Evolutionary conservation across 2,329 filamentous ascomycete genomes (phyloP).

Genomic region (Botrytis sinoallii): DNA sequence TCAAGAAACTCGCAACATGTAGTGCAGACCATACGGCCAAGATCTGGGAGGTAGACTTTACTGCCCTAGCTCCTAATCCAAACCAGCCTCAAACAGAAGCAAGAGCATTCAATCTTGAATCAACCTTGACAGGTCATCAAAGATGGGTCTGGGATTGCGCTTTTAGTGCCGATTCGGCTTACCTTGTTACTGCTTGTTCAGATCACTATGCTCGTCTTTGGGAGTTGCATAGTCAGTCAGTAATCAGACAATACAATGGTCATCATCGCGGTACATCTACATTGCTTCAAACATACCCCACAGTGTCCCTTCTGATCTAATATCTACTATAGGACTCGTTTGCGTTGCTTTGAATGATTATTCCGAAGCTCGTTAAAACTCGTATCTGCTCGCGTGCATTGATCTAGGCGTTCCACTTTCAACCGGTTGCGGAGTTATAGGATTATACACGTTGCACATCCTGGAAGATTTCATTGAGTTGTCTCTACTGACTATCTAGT

Average conservation of each 20-base stretch:
- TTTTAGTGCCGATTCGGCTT: slow-evolving; percentile 70
- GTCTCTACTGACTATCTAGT: not conserved
- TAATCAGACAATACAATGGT: slow-evolving; percentile 73
- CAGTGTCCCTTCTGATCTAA: not conserved
- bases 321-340: slow-evolving; percentile 41
- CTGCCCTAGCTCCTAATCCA: slow-evolving; percentile 42
- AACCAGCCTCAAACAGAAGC: slow-evolving; percentile 39
- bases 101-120: slow-evolving; percentile 62
- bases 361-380: slow-evolving; percentile 33
- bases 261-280: slow-evolving; percentile 66
- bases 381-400: not conserved
- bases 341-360: slow-evolving; percentile 72
- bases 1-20: slow-evolving; percentile 72
- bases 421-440: slow-evolving; percentile 10
- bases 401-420: slow-evolving; percentile 10
- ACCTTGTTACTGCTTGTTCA: slow-evolving; percentile 70
- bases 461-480: not conserved
- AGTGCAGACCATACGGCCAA: slow-evolving; percentile 80
- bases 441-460: not conserved
- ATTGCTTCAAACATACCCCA: not conserved
- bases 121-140: slow-evolving; percentile 68
- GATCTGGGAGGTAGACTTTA: slow-evolving; percentile 91
- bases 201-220: slow-evolving; percentile 73
- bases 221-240: slow-evolving; percentile 66
- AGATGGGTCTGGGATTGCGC: slow-evolving; percentile 79